A percentile compares a stretch with the other conserved stretches of the same genome.
phyloP scores from a whole-genome alignment of 371 early-diverging fungal genomes.

The Mucor velutinosus region DNA sequence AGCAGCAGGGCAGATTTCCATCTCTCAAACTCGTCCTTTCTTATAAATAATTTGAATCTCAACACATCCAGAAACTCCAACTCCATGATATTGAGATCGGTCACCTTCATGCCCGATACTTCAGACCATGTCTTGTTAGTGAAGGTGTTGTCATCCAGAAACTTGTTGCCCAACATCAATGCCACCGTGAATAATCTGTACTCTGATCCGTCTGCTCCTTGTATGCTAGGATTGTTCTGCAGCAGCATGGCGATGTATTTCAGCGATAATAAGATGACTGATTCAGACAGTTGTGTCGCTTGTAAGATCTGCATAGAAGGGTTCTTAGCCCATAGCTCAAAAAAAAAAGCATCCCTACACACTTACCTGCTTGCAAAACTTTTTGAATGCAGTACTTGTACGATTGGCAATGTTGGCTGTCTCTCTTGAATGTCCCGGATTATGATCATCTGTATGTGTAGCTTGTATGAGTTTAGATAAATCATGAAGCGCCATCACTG shows the following conservation, averaged over 20 bases:
- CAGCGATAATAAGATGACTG: constrained; percentile 59
- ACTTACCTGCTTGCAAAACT: constrained; percentile 54
- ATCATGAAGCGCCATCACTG: constrained; percentile 49
- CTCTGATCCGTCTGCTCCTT: constrained; percentile 74
- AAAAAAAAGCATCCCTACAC: neutral
- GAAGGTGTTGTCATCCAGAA: constrained; percentile 69
- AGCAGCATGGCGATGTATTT: constrained; percentile 64
- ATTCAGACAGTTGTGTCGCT: constrained; percentile 65
- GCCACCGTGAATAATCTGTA: constrained; percentile 79
- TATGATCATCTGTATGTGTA: constrained; percentile 18
- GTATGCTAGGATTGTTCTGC: constrained; percentile 58
- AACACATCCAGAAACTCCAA: constrained; percentile 66
- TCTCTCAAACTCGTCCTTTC: constrained; percentile 56
- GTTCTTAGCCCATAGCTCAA: neutral
- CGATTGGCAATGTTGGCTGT: constrained; percentile 38
- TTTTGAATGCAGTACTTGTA: constrained; percentile 53
- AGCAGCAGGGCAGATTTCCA: constrained; percentile 40
- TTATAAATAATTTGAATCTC: constrained; percentile 56
- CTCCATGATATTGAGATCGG: constrained; percentile 71
- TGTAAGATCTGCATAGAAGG: constrained; percentile 38
- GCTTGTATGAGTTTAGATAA: constrained; percentile 13
- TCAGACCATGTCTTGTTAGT: constrained; percentile 74
- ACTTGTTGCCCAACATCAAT: constrained; percentile 73
- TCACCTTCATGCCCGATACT: constrained; percentile 63
- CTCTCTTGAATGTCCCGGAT: constrained; percentile 21